Conservation (phyloP, 2,329 filamentous ascomycete genomes). For the Diaporthe sp. region DNA sequence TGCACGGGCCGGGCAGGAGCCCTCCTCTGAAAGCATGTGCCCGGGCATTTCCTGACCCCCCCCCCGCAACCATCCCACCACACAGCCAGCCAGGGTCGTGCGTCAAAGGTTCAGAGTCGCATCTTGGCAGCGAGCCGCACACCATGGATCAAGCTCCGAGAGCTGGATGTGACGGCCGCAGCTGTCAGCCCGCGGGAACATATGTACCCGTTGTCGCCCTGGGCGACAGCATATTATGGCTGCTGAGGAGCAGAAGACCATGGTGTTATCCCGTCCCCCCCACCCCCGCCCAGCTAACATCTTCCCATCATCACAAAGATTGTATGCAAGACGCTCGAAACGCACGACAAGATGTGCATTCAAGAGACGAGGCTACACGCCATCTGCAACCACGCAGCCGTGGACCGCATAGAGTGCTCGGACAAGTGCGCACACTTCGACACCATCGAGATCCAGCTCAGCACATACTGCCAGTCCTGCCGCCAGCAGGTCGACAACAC, state of each 20-base stretch:
- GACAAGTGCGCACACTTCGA: conserved; percentile 29
- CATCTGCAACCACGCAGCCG: conserved; percentile 30
- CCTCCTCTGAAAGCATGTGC: conserved; percentile 2
- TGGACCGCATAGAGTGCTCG: conserved; percentile 28
- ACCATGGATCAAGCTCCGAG: conserved; percentile 20
- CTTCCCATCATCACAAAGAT: background rate
- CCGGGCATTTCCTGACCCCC: background rate
- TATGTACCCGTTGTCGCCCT: conserved; percentile 14
- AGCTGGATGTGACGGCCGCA: conserved; percentile 23
- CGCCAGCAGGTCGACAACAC: conserved; percentile 31
- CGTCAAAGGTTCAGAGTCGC: conserved; percentile 14
- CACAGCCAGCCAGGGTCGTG: background rate
- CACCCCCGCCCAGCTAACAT: background rate
- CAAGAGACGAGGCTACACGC: conserved; percentile 32
- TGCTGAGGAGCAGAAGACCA: background rate
- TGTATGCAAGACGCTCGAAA: background rate
- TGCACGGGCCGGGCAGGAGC: conserved; percentile 3
- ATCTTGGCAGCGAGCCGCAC: conserved; percentile 18
- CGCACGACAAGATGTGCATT: conserved; percentile 28
- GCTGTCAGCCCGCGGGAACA: conserved; percentile 20
- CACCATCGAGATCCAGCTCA: conserved; percentile 31
- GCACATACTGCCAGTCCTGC: conserved; percentile 33
- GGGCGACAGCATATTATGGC: background rate
- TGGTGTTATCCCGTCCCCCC: background rate
- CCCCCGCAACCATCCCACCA: conserved; percentile 1